Base-by-base conservation (phyloP, 2,329 filamentous ascomycete genomes). In the Penicillium sp. region DNA sequence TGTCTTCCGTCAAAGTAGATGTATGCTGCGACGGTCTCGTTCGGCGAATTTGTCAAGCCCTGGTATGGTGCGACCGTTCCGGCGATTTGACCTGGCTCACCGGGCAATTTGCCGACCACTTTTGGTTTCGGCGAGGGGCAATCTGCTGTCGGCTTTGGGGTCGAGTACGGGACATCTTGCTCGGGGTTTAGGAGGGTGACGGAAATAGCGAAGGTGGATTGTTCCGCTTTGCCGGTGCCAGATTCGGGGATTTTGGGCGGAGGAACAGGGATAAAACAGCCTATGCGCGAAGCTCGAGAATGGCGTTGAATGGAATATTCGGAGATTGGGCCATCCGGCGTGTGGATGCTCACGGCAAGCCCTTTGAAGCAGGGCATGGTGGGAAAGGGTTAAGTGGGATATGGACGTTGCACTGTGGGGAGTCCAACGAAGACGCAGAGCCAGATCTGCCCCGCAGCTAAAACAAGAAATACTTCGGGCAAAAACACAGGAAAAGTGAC, bases 1-100 rank as follows among this genome's bases (percentile, higher is more conserved):
- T 85, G 84, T 59, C 94, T 83, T 18, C 94, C 94, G 74, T 99
- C 94, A 69, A 99, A 99, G 77, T 99, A 99, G 65, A 99, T 97
- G 74, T 99, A 99, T 37, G 93, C 94, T 32, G 94, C 94, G 65
- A 99, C 93, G 15, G 94, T 99, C 77, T 99, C 94, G 74, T 97
- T 96, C 54, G 91, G 88, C 32, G 90, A 96, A 58, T 89, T 87
- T 21, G 94, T 97, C 77, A 97, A 86, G 50, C 94, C 90, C 60
- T 93, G 88, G 75, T 99, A 99, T 1, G 93, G 91, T 52, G 83
- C 86, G 59, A 97, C 81, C 37, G 85, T 80, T 39, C 84, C 74
- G 52, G 72, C 71, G 64, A 80, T 80, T 61, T 79, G 80, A 51
- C 80, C 68, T 29, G 74, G 72, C 56, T 77, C 74, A 59, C 80